phyloP scores from a whole-genome alignment of 306 rosid genomes.

The cucumber (Cucumis sativus) region Cucumber_9930_V3 NC_026658.2:9637501-9638000 shows the following conservation, averaged over 20 bases:
- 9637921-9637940: neutral
- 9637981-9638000: neutral
- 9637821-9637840: neutral
- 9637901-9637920: neutral
- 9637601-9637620: constrained; percentile 76
- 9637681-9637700: neutral
- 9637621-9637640: constrained; percentile 97
- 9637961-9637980: neutral
- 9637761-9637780: neutral
- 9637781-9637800: neutral
- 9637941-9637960: neutral
- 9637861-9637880: neutral
- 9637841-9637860: neutral
- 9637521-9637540: constrained; percentile 84
- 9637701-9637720: constrained; percentile 6
- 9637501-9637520: constrained; percentile 53
- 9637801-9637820: neutral
- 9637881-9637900: neutral
- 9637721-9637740: neutral
- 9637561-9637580: constrained; percentile 94
- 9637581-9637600: constrained; percentile 78
- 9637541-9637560: constrained; percentile 66
- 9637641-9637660: neutral
- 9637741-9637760: neutral
- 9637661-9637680: constrained; percentile 1